Percentiles rank a stretch among this genome's conserved stretches.
phyloP scores from a whole-genome alignment of 2,329 filamentous ascomycete species.

The Aspergillus fumigatiaffinis region DNA sequence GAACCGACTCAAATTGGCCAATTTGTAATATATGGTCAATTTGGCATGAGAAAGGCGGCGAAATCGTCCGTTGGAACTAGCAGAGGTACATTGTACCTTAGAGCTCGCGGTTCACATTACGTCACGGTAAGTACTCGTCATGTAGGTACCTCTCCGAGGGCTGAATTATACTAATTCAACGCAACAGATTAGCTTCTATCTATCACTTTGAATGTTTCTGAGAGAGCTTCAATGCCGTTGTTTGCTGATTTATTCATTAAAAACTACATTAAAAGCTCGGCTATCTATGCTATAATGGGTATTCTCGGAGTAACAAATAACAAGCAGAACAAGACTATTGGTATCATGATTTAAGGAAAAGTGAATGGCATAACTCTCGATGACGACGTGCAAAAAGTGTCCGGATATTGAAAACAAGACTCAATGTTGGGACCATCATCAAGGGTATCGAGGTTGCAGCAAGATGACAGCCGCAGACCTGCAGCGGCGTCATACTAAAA shows the following conservation, averaged over 20 bases:
- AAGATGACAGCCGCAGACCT: conserved; percentile 13
- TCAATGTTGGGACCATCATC: not conserved
- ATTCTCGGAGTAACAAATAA: conserved; percentile 12
- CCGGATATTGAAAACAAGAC: not conserved
- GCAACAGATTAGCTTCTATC: not conserved
- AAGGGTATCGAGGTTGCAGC: not conserved
- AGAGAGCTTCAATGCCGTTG: not conserved
- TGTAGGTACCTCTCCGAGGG: no score
- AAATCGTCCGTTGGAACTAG: not conserved
- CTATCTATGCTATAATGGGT: conserved; percentile 19
- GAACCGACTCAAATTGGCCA: not conserved
- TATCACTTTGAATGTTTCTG: not conserved
- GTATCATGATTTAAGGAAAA: conserved; percentile 16
- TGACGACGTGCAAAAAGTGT: conserved; percentile 3
- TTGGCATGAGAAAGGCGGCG: not conserved
- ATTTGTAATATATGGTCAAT: not conserved
- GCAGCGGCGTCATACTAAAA: conserved; percentile 12
- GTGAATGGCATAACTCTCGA: conserved; percentile 5
- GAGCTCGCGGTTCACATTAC: not conserved
- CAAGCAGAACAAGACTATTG: conserved; percentile 5
- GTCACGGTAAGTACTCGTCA: not conserved
- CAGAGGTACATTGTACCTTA: not conserved
- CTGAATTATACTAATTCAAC: not conserved
- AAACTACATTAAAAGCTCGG: conserved; percentile 16
- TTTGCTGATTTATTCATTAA: conserved; percentile 7